Percentiles rank a stretch among this genome's conserved stretches.
Conservation (phyloP, 306 rosid species). For the Dalbergia cochinchinensis region DNA sequence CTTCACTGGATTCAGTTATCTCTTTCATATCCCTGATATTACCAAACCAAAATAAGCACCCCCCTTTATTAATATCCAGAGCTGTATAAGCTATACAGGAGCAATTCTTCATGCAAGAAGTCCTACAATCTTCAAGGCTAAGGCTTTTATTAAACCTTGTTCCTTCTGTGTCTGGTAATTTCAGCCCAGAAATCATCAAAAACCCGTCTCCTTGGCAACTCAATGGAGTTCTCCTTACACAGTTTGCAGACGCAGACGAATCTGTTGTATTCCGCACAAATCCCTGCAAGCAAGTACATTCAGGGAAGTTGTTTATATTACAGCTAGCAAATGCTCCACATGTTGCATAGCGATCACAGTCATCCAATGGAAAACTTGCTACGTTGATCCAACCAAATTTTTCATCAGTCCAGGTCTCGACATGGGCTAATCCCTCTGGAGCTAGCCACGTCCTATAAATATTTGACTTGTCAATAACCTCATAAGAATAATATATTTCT, state of each 20-base stretch:
- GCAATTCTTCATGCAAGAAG: constrained; percentile 39
- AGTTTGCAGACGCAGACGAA: neutral
- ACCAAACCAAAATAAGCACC: constrained; percentile 51
- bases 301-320: neutral
- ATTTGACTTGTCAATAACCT: too few species aligned
- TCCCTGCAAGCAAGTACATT: neutral
- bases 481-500: too few species aligned
- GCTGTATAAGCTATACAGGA: constrained; percentile 49
- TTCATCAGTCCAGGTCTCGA: neutral
- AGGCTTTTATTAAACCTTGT: constrained; percentile 32
- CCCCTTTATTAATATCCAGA: constrained; percentile 37
- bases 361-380: neutral
- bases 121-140: constrained; percentile 40
- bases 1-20: constrained; percentile 51
- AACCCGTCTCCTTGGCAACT: constrained; percentile 41
- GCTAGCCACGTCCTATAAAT: too few species aligned
- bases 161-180: constrained; percentile 42
- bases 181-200: constrained; percentile 7
- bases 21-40: constrained; percentile 52
- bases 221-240: neutral
- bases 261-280: neutral
- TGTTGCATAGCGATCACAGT: neutral
- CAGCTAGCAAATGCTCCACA: neutral
- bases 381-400: neutral
- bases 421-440: too few species aligned